Conservation (phyloP, 345 rosid genomes). For the Pistacia atlantica region DNA sequence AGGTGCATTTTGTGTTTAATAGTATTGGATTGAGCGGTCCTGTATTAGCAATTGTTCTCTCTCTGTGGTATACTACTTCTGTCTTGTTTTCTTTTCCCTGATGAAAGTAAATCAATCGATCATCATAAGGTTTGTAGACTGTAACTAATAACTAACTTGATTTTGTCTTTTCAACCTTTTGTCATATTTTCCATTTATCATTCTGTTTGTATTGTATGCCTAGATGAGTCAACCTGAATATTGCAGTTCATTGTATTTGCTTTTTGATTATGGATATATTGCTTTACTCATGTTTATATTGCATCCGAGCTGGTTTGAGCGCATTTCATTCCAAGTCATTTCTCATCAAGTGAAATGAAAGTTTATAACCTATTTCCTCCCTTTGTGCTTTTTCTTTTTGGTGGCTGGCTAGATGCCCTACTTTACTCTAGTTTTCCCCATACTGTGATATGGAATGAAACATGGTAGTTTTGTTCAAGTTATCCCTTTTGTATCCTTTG, state of each 20-base stretch:
- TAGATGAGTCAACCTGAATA: neutral
- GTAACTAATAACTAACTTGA: neutral
- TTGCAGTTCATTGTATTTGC: neutral
- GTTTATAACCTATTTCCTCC: neutral
- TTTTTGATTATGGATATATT: neutral
- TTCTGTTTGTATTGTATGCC: neutral
- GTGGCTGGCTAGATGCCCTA: neutral
- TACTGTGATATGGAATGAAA: neutral
- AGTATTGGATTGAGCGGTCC: conserved; percentile 9
- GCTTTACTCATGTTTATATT: neutral
- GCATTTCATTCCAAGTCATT: neutral
- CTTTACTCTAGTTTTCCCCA: neutral
- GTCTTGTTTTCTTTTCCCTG: conserved; percentile 35
- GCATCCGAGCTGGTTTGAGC: neutral
- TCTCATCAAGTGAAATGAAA: neutral
- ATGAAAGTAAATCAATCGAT: conserved; percentile 98
- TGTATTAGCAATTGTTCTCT: neutral
- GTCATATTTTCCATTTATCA: neutral
- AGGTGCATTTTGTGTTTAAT: conserved; percentile 48
- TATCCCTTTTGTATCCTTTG: neutral
- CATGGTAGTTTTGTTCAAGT: neutral
- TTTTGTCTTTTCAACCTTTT: neutral
- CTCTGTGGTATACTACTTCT: too few species aligned
- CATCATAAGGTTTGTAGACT: conserved; percentile 83
- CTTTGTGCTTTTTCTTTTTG: neutral